phyloP scores from a whole-genome alignment of 2,329 filamentous ascomycete genomes.

The Arthrobotrys megalospora region DNA sequence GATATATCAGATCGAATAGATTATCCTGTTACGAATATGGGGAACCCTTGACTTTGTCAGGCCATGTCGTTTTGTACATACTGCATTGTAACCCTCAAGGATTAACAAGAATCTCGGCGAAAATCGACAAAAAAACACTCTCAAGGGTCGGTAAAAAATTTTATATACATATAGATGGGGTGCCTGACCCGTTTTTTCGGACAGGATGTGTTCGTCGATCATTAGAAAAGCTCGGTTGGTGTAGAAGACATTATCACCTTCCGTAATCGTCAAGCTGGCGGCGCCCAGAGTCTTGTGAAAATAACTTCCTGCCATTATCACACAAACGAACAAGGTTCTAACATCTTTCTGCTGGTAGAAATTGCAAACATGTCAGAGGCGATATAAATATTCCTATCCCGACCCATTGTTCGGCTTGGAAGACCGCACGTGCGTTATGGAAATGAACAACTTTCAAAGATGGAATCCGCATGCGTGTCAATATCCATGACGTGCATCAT shows the following conservation, averaged over 20 bases:
- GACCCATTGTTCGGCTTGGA: conserved; percentile 8
- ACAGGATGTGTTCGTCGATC: conserved; percentile 44
- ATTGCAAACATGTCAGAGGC: conserved; percentile 20
- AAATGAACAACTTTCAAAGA: neutral
- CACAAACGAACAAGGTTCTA: conserved; percentile 39
- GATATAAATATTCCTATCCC: conserved; percentile 28
- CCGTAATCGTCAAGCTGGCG: conserved; percentile 47
- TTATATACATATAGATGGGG: conserved; percentile 27
- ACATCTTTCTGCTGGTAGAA: conserved; percentile 2
- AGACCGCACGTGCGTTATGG: conserved; percentile 29
- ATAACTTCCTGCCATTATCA: conserved; percentile 53
- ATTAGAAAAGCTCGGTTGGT: conserved; percentile 59
- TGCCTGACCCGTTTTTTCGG: conserved; percentile 56
- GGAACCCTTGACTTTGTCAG: conserved; percentile 44
- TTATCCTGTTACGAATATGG: conserved; percentile 41
- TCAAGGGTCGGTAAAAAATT: conserved; percentile 6
- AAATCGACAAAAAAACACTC: conserved; percentile 37
- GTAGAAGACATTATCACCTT: conserved; percentile 44
- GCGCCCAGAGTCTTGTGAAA: conserved; percentile 60
- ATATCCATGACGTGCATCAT: conserved; percentile 35
- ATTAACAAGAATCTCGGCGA: conserved; percentile 43
- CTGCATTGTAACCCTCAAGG: conserved; percentile 33
- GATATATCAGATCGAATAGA: conserved; percentile 58
- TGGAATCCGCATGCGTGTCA: conserved; percentile 26
- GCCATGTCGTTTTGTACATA: conserved; percentile 25